These are phyloP conservation scores for Cardiospermum halicacabum DNA, from an alignment of 345 rosid species.

Conservation along the genomic window DNA sequence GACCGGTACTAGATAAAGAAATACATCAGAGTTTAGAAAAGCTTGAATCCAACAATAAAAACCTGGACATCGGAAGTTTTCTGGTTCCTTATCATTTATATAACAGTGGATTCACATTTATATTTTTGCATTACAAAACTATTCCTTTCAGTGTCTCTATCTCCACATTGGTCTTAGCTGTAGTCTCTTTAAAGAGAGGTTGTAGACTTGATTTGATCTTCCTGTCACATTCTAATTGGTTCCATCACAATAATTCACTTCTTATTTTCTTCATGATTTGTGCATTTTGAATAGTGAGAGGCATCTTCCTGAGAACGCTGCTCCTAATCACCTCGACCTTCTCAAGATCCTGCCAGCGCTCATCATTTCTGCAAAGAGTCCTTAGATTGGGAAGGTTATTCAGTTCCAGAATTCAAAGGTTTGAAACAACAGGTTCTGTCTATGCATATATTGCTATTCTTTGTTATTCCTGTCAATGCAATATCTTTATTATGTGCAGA, in stretches of 20 bases:
- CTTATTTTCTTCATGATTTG: slow-evolving; percentile 21
- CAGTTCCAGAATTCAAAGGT: slow-evolving; percentile 21
- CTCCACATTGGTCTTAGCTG: slow-evolving; percentile 3
- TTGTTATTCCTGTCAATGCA: too few relatives aligned
- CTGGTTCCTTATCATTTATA: not conserved
- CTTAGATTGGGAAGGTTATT: slow-evolving; percentile 28
- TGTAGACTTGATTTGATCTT: slow-evolving; percentile 7
- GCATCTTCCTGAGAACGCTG: slow-evolving; percentile 23
- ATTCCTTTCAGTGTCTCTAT: slow-evolving; percentile 1
- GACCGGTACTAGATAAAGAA: too few relatives aligned
- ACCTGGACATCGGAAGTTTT: too few relatives aligned
- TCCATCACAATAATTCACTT: slow-evolving; percentile 37
- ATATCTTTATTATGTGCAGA: too few relatives aligned
- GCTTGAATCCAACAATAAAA: too few relatives aligned
- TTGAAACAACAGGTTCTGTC: slow-evolving; percentile 22
- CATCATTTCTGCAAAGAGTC: slow-evolving; percentile 16
- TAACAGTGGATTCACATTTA: not conserved
- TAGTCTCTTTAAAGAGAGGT: slow-evolving; percentile 1
- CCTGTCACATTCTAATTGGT: slow-evolving; percentile 17
- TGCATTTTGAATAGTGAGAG: slow-evolving; percentile 17
- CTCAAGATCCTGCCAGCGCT: slow-evolving; percentile 23
- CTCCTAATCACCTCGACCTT: slow-evolving; percentile 30
- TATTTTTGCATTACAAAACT: not conserved
- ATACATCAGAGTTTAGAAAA: too few relatives aligned
- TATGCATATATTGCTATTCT: too few relatives aligned